Evolutionary conservation across 1,284 basidiomycete genomes (phyloP).

Genomic region (Cryptococcus maquisensis): DNA sequence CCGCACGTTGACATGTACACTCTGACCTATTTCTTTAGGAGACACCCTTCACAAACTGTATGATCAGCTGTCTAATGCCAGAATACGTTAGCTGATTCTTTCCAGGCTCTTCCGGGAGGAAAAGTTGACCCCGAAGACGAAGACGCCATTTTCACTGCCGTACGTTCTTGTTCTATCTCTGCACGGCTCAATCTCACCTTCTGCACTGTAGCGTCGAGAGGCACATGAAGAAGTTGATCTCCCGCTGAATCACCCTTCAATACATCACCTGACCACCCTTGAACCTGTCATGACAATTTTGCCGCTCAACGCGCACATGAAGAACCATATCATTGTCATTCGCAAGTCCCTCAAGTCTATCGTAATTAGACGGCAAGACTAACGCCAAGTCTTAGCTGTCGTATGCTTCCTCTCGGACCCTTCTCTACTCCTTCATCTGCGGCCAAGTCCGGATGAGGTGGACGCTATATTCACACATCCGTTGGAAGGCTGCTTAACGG

Average conservation of each 20-base stretch:
- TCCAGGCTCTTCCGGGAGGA: slow-evolving; percentile 69
- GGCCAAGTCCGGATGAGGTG: slow-evolving; percentile 64
- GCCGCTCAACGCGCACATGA: slow-evolving; percentile 51
- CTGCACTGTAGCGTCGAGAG: slow-evolving; percentile 61
- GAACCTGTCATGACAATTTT: slow-evolving; percentile 72
- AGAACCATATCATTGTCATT: slow-evolving; percentile 48
- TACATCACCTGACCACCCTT: slow-evolving; percentile 63
- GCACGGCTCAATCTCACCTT: background rate
- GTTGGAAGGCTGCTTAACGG: slow-evolving; percentile 60
- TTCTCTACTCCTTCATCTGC: slow-evolving; percentile 55
- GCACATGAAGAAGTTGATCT: slow-evolving; percentile 75
- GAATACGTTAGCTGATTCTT: background rate
- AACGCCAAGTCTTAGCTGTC: slow-evolving; percentile 56
- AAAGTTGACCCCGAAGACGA: slow-evolving; percentile 67
- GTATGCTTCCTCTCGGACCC: slow-evolving; percentile 63
- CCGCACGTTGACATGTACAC: background rate
- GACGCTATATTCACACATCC: slow-evolving; percentile 73
- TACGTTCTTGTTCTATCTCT: slow-evolving; percentile 48
- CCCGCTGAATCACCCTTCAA: slow-evolving; percentile 56
- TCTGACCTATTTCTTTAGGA: slow-evolving; percentile 10
- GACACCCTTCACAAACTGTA: slow-evolving; percentile 39
- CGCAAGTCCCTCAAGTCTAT: slow-evolving; percentile 24
- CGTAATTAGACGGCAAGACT: background rate
- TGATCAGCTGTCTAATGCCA: background rate
- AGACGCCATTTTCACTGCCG: slow-evolving; percentile 65